These are phyloP conservation scores for Sphaceloma murrayae DNA, from an alignment of 2,329 filamentous ascomycete species.

Conservation along the genomic window DNA sequence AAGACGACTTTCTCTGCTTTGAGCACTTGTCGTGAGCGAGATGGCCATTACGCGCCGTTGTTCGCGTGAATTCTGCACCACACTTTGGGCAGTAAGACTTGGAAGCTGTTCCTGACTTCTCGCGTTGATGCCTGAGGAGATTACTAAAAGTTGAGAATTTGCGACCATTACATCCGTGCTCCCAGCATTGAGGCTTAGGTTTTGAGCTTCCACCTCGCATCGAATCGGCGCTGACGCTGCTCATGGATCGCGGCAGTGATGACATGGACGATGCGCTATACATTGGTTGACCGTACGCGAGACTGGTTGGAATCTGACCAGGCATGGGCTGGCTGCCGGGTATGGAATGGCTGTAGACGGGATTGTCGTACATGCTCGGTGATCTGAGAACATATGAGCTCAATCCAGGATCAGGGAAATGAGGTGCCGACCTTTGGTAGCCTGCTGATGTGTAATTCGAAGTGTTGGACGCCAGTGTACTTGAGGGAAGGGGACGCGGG, in stretches of 20 bases:
- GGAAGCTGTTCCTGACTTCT: conserved; percentile 82
- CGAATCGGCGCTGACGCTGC: conserved; percentile 20
- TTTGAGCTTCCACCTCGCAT: conserved; percentile 30
- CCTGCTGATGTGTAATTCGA: conserved; percentile 11
- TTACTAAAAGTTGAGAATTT: conserved; percentile 97
- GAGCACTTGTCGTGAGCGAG: conserved; percentile 75
- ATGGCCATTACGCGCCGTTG: conserved; percentile 80
- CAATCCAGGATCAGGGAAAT: neutral
- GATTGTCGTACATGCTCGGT: conserved; percentile 26
- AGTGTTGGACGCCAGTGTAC: conserved; percentile 8
- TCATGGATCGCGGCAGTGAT: conserved; percentile 16
- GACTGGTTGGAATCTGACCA: conserved; percentile 4
- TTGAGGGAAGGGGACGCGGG: conserved; percentile 7
- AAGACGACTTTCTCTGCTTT: conserved; percentile 53
- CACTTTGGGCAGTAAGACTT: conserved; percentile 88
- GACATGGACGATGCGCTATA: conserved; percentile 12
- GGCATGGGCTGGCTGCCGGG: conserved; percentile 1
- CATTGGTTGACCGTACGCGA: conserved; percentile 7
- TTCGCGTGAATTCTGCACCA: conserved; percentile 86
- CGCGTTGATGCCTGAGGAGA: conserved; percentile 79
- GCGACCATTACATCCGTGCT: conserved; percentile 90
- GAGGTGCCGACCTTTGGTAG: neutral
- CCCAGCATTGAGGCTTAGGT: conserved; percentile 94
- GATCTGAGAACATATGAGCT: conserved; percentile 21
- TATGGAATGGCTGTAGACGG: conserved; percentile 24